Base-by-base conservation (phyloP, 2,329 filamentous ascomycete genomes). In the Orbilia javanica region DNA sequence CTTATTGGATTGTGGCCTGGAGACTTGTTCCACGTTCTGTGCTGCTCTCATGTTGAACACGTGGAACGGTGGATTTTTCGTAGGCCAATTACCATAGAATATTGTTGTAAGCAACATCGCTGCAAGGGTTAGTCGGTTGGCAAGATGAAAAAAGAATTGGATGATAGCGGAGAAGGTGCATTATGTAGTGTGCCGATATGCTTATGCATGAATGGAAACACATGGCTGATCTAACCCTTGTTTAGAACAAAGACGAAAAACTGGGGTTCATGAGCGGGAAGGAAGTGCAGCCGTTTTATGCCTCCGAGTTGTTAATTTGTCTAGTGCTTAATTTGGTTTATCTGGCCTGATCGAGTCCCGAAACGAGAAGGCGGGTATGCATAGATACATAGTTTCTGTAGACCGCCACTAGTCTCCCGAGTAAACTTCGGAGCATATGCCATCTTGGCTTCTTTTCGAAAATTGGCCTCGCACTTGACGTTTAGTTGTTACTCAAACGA, bases 161-260 rank as follows among this genome's bases (percentile, higher is more conserved):
- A 25, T n/a, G 46, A 48, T n/a, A 48, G 62, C 52, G 48, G 46
- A 48, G 27, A 60, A 57, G n/a, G 25, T 70, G 72, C 48, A 60
- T 50, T 22, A 57, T 76, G 72, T 76, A 27, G 64, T 34, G 65
- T 76, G 57, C 46, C 48, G 65, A 62, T 76, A 44, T 66, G 48
- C 27, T 69, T 55, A 60, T 70, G 55, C 48, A 70, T 69, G 52
- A 22, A 36, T 62, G 57, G 25, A 53, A 36, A 53, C 31, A 48
- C 29, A 18, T 50, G 34, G 34, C 18, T 57, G 44, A 64, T 68
- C 36, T 22, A 44, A 64, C 64, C 63, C 25, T 55, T 25, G 53
- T 75, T 69, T 1, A 27, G 55, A 39, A 69, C 46, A n/a, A 36
- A 36, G 39, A 18, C 15, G 31, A 36, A 64, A 36, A 20, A 31